phyloP scores from a whole-genome alignment of 1,139 yeast genomes.

The Arxiozyma slooffiae region DNA sequence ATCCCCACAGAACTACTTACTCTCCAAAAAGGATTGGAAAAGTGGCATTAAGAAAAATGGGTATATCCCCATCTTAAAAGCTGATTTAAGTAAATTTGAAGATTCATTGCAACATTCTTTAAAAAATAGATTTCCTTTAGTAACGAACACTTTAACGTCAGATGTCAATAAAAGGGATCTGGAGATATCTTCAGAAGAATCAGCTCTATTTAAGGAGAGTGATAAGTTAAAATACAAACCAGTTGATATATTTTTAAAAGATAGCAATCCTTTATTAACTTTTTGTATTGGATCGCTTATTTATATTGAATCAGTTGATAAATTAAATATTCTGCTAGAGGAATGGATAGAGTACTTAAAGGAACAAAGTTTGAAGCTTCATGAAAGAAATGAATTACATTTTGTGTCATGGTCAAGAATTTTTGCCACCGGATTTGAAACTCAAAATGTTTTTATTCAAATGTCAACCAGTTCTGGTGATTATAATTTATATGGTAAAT shows the following conservation, averaged over 20 bases:
- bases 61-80: slow-evolving; percentile 22
- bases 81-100: slow-evolving; percentile 19
- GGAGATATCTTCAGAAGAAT: neutral
- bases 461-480: slow-evolving; percentile 7
- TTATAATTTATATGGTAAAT: neutral
- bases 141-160: neutral
- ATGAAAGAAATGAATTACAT: neutral
- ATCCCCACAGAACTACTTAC: slow-evolving; percentile 20
- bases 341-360: neutral
- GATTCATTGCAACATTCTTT: slow-evolving; percentile 6
- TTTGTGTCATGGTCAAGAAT: slow-evolving; percentile 9
- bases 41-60: slow-evolving; percentile 18
- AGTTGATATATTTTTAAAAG: slow-evolving; percentile 21
- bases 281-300: neutral
- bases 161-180: neutral
- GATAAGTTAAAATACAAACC: slow-evolving; percentile 11
- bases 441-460: slow-evolving; percentile 17
- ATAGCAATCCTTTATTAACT: neutral
- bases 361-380: neutral
- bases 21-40: slow-evolving; percentile 18
- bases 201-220: neutral
- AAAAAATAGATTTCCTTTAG: neutral
- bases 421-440: slow-evolving; percentile 10
- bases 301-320: slow-evolving; percentile 3
- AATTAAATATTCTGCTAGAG: slow-evolving; percentile 9